Evolutionary conservation across 2,329 filamentous ascomycete genomes (phyloP), one percentile per base, ranked within the genome.

Genomic region (Monilinia fructicola): DNA sequence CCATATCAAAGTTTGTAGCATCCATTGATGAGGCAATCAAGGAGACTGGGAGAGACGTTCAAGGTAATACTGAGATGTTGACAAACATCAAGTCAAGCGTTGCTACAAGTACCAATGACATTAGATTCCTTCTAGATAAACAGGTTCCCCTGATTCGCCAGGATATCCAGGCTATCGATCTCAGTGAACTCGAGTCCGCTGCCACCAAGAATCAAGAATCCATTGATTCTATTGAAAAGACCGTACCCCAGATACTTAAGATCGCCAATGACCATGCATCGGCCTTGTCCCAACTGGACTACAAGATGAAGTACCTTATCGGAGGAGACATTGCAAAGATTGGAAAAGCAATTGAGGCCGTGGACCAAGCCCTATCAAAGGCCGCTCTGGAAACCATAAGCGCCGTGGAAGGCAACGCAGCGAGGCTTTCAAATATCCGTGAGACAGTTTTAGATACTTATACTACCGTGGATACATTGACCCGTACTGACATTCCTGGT

Each of bases 81-180:
- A 54, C 64, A 60, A 66, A 66, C 23, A 61, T 66, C 48, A 53
- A 66, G 64, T 66, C 64, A 61, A 61, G 64, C 42, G 42, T 66
- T 42, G 58, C 64, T 53, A 61, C 55, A 61, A 66, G 64, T 66
- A 61, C 64, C 64, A 52, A 66, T 61, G 64, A 66, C 55, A 66
- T 69, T 46, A 59, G 59, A 26, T 64, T 46, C 28, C 63, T 69
- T 61, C 16, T 69, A 46, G 54, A 68, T 62, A 65, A 68, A 46
- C 63, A 61, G 55, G 55, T 69, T 26, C 67, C 68, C 26, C 31
- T 53, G 40, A 66, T 69, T 21, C 67, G 67, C 50, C 35, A 68
- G 55, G 68, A 69, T 26, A 68, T 69, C 38, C 44, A 64, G 23
- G 54, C 67, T 38, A 61, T 69, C 53, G 68, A 69, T 58, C 38